phyloP scores from a whole-genome alignment of 768 basidiomycete genomes.

The Leccinum aurantiacum region DNA sequence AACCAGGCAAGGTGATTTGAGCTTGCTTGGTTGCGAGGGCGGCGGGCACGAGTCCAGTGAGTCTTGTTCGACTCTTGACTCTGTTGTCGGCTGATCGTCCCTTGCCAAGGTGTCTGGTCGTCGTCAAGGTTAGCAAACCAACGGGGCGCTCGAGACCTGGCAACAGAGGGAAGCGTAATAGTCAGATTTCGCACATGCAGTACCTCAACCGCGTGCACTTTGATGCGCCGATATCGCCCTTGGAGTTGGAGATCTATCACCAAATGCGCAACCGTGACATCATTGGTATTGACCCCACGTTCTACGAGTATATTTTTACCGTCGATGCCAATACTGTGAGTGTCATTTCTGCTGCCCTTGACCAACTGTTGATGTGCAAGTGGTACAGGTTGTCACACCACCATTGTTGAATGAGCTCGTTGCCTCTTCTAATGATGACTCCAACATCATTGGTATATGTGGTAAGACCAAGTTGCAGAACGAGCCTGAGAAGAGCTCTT shows the following conservation, averaged over 20 bases:
- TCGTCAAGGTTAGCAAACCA: slow-evolving; percentile 68
- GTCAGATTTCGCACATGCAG: slow-evolving; percentile 63
- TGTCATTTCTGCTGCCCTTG: not conserved
- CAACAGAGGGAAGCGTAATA: slow-evolving; percentile 57
- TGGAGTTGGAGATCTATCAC: too few species aligned
- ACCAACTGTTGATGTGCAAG: slow-evolving; percentile 14
- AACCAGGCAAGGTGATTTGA: too few species aligned
- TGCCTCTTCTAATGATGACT: slow-evolving; percentile 58
- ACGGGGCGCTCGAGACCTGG: slow-evolving; percentile 61
- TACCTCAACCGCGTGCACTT: slow-evolving; percentile 72
- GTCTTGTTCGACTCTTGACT: too few species aligned
- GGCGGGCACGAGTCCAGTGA: too few species aligned
- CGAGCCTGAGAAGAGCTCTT: slow-evolving; percentile 54
- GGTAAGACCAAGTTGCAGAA: slow-evolving; percentile 71
- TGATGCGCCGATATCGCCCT: too few species aligned
- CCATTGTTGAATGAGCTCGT: slow-evolving; percentile 69
- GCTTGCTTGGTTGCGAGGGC: too few species aligned
- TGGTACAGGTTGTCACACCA: slow-evolving; percentile 53
- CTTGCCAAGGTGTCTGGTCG: slow-evolving; percentile 52
- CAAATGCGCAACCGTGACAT: too few species aligned
- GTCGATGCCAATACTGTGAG: slow-evolving; percentile 34
- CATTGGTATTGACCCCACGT: too few species aligned
- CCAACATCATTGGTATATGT: slow-evolving; percentile 64
- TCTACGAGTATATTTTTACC: too few species aligned
- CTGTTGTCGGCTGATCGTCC: not conserved